These are phyloP conservation scores for Domatiomyces catenatus DNA, from an alignment of 2,329 filamentous ascomycete genomes.

Conservation along the genomic window DNA sequence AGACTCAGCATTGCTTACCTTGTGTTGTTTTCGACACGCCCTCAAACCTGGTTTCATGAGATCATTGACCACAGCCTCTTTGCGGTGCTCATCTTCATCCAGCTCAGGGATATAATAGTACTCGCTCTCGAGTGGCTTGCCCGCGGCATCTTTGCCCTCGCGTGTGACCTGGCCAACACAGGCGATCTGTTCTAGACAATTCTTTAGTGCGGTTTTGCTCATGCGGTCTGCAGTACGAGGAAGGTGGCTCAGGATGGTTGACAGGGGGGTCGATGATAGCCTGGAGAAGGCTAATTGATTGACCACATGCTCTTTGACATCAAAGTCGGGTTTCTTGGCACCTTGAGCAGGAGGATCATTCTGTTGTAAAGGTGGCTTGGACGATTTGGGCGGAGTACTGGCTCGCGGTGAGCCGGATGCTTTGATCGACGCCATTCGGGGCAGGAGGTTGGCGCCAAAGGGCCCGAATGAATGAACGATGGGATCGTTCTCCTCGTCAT, in stretches of 20 bases:
- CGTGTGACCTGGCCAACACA: constrained; percentile 81
- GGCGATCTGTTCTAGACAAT: constrained; percentile 54
- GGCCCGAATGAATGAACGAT: constrained; percentile 84
- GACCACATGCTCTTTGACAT: constrained; percentile 62
- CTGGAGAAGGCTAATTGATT: constrained; percentile 94
- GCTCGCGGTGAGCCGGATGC: constrained; percentile 47
- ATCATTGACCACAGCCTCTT: constrained; percentile 69
- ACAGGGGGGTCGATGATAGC: constrained; percentile 77
- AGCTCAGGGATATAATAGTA: constrained; percentile 90
- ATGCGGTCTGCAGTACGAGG: constrained; percentile 40
- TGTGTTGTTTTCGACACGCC: constrained; percentile 87
- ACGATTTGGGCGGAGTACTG: constrained; percentile 17
- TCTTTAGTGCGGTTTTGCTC: constrained; percentile 48
- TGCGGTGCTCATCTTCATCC: constrained; percentile 63
- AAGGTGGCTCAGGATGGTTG: constrained; percentile 74
- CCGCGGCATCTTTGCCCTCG: constrained; percentile 89
- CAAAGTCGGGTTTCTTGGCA: constrained; percentile 26
- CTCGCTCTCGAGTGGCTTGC: constrained; percentile 84
- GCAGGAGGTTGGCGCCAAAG: constrained; percentile 72
- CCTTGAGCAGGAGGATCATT: constrained; percentile 20
- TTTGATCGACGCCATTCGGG: constrained; percentile 62
- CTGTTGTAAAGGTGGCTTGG: constrained; percentile 18
- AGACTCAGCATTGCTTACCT: constrained; percentile 45
- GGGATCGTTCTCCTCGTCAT: constrained; percentile 88
- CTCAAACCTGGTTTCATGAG: constrained; percentile 78